Evolutionary conservation across 208 protist species (phyloP).

Genomic region (Trypanosoma rangeli): DNA sequence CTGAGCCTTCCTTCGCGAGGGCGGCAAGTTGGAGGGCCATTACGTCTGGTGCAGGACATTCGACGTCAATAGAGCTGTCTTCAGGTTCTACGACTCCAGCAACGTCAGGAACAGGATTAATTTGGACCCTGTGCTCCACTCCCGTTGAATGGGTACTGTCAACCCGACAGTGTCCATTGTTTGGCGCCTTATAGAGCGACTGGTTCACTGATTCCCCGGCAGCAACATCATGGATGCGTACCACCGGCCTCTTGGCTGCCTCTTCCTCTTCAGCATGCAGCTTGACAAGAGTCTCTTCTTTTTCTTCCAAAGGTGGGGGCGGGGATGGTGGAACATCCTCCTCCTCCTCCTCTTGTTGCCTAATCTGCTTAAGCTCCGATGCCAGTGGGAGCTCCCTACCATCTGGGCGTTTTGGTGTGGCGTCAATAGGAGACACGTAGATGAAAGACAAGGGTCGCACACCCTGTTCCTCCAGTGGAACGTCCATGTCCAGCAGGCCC

Average conservation of each 20-base stretch:
- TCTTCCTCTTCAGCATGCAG: conserved; percentile 1
- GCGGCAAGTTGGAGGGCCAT: conserved; percentile 1
- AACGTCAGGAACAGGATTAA: conserved; percentile 11
- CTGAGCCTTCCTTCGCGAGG: background rate
- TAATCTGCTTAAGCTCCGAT: conserved; percentile 3
- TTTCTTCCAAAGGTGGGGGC: conserved; percentile 11
- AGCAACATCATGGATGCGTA: background rate
- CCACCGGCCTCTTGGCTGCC: background rate
- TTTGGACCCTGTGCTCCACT: background rate
- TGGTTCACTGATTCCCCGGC: background rate
- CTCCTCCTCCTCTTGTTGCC: background rate
- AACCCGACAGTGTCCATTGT: background rate
- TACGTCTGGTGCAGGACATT: background rate
- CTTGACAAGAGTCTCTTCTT: background rate
- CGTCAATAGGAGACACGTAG: conserved; percentile 23
- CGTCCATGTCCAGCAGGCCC: conserved; percentile 25
- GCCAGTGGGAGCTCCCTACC: conserved; percentile 15
- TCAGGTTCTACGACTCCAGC: background rate
- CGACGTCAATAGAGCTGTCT: background rate
- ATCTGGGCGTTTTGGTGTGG: conserved; percentile 20
- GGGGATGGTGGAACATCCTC: conserved; percentile 24
- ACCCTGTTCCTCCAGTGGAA: conserved; percentile 28
- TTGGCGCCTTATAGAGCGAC: background rate
- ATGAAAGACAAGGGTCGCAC: conserved; percentile 17
- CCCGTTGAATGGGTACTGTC: background rate